Conservation (phyloP, 139 green algal genomes). For the Deuterostichococcus epilithicus region DNA sequence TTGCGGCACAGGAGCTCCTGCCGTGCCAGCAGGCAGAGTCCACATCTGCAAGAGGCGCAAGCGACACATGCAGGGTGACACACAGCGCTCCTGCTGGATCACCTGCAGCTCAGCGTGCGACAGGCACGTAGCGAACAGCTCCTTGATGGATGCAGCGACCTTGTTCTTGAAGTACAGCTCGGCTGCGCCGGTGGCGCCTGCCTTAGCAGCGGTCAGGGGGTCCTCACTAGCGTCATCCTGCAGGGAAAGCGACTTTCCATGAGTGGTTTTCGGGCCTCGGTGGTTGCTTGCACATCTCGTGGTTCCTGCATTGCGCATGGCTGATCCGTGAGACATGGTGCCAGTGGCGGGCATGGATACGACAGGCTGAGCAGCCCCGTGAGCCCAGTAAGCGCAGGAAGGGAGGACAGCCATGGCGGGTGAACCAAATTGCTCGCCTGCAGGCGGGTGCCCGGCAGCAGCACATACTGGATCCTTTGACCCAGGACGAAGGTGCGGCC, state of each 20-base stretch:
- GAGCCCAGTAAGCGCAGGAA: background rate
- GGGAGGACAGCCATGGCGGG: too few relatives aligned
- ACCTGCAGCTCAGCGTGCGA: slow-evolving; percentile 13
- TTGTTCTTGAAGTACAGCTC: slow-evolving; percentile 77
- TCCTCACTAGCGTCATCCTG: slow-evolving; percentile 72
- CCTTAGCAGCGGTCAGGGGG: slow-evolving; percentile 46
- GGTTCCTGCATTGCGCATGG: too few relatives aligned
- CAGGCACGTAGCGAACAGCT: slow-evolving; percentile 47
- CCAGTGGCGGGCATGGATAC: too few relatives aligned
- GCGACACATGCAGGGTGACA: too few relatives aligned
- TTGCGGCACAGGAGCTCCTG: too few relatives aligned
- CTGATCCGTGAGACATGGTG: too few relatives aligned
- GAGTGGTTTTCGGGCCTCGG: too few relatives aligned
- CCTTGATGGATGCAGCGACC: slow-evolving; percentile 42
- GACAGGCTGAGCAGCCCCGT: slow-evolving; percentile 1
- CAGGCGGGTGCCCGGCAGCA: slow-evolving; percentile 50
- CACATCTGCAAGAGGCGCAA: too few relatives aligned
- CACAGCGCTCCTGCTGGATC: background rate
- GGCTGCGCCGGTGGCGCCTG: slow-evolving; percentile 13
- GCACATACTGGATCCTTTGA: slow-evolving; percentile 70
- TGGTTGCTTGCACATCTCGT: too few relatives aligned
- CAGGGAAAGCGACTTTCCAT: background rate
- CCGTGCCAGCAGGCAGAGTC: too few relatives aligned
- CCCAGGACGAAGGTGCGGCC: slow-evolving; percentile 66
- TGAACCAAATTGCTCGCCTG: slow-evolving; percentile 13